Evolutionary conservation across 441 rosid species (phyloP).

Genomic region (Euphorbia celastroides): DNA sequence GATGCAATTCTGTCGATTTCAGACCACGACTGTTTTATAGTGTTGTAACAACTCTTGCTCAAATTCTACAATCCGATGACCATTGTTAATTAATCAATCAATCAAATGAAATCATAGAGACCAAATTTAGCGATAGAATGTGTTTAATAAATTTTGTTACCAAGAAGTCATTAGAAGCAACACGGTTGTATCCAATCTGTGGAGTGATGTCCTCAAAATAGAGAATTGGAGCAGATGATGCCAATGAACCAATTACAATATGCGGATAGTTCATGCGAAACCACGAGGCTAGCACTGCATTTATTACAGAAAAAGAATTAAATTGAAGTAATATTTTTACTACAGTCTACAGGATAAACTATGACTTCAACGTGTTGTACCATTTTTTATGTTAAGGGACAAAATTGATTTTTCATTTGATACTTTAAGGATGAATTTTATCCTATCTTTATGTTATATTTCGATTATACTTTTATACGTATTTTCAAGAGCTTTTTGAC

Average conservation of each 20-base stretch:
- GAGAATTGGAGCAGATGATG: conserved; percentile 33
- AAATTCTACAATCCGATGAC: conserved; percentile 13
- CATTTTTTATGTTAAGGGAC: no score
- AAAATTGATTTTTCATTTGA: no score
- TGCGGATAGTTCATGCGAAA: conserved; percentile 54
- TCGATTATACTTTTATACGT: not conserved
- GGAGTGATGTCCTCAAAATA: conserved; percentile 38
- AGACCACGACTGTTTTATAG: conserved; percentile 19
- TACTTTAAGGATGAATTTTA: not conserved
- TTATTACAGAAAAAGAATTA: no score
- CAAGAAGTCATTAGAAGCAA: conserved; percentile 44
- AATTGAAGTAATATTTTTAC: no score
- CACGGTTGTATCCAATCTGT: conserved; percentile 30
- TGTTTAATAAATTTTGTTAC: no score
- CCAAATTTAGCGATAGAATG: no score
- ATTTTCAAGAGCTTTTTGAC: not conserved
- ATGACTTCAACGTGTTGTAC: no score
- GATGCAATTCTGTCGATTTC: conserved; percentile 21
- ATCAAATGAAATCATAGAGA: not conserved
- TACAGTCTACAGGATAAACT: no score
- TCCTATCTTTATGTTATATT: no score
- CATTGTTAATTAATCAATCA: no score
- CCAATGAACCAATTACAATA: conserved; percentile 43
- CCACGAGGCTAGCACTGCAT: conserved; percentile 49
- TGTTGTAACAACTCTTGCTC: conserved; percentile 22